Conservation (phyloP, 2,329 filamentous ascomycete genomes). For the Hawksworthiomyces lignivorus region DNA sequence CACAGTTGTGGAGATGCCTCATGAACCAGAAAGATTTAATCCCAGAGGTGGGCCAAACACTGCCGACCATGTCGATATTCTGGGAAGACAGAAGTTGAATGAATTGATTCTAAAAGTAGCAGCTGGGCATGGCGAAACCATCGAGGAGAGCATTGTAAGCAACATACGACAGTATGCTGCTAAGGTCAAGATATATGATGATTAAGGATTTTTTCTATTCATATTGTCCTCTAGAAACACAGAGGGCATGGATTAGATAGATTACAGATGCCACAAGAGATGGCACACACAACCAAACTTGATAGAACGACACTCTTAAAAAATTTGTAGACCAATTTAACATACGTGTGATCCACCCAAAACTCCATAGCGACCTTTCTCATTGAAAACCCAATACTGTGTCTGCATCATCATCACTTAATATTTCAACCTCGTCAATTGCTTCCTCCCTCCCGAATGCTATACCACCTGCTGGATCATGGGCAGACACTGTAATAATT, state of each 20-base stretch:
- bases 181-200: constrained; percentile 74
- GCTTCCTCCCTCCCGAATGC: constrained; percentile 59
- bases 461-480: constrained; percentile 51
- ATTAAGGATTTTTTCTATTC: constrained; percentile 25
- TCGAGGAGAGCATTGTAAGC: constrained; percentile 70
- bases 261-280: too few species aligned
- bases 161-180: constrained; percentile 77
- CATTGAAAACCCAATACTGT: constrained; percentile 27
- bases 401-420: constrained; percentile 62
- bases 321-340: too few species aligned
- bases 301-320: too few species aligned
- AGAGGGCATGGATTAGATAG: too few species aligned
- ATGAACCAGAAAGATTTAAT: constrained; percentile 88
- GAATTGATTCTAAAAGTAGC: constrained; percentile 83
- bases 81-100: constrained; percentile 81
- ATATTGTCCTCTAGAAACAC: too few species aligned
- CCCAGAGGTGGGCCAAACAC: constrained; percentile 64
- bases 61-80: constrained; percentile 93
- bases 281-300: too few species aligned
- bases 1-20: constrained; percentile 89
- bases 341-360: too few species aligned
- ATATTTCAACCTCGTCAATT: constrained; percentile 81
- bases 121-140: constrained; percentile 72
- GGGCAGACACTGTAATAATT: constrained; percentile 76
- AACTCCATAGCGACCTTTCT: too few species aligned